Evolutionary conservation across 2,329 filamentous ascomycete genomes (phyloP), one percentile per base, ranked within the genome.

Genomic region (Colletotrichum brevisporum): DNA sequence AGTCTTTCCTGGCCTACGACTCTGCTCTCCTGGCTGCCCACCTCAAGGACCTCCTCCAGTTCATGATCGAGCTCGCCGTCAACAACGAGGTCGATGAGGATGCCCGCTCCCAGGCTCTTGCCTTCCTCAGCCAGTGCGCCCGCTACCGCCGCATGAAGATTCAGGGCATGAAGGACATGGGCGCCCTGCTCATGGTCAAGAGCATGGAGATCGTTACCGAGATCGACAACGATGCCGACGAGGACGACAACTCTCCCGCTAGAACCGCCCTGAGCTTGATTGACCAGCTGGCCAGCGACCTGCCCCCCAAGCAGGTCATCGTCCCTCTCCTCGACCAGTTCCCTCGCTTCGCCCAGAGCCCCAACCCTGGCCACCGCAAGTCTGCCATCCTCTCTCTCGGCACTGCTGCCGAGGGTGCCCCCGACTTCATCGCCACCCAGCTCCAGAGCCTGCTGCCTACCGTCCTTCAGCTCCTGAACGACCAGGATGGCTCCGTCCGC

Each of bases 341-440:
- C 73, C 91, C 94, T 45, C 88, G 89, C 74, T 98, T 96, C 78
- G 94, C 95, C 74, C 88, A 88, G 74, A 91, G 90, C 77, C 82
- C 87, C 69, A 88, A 97, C 76, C 88, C 94, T 43, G 91, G 94
- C 75, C 92, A 92, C 83, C 91, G 95, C 69, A 93, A 95, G 81
- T 95, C 95, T 63, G 95, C 93, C 81, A 96, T 98, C 77, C 87
- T 98, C 71, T 92, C 95, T 56, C 88, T 99, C 5, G 95, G 95
- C 69, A 97, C 95, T 85, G 95, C 94, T 75, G 95, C 97, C 61
- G 96, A 98, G 85, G 96, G 96, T 75, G 95, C 96, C 36, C 96
- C 96, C 16, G 96, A 99, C 80, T 99, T 98, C 82, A 94, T 98
- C 77, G 94, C 94, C 72, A 97, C 95, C 21, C 96, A 99, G 82